Percentiles rank a stretch among this genome's conserved stretches.
These are phyloP conservation scores for Wickerhamomyces chaumierensis DNA, from an alignment of 805 yeast species.

Conservation along the genomic window DNA sequence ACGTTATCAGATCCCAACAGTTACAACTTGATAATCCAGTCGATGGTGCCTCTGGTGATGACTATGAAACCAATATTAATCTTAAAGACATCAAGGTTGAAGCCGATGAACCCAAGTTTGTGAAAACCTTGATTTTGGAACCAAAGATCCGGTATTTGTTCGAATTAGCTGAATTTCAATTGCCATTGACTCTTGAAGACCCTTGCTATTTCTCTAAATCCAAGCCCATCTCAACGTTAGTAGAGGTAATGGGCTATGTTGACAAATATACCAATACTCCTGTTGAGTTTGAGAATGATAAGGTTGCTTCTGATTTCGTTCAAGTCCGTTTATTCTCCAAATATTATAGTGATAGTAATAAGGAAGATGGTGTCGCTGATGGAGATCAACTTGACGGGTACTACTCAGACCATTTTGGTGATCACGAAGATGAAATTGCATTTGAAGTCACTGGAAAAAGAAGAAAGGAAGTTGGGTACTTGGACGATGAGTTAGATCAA, in stretches of 20 bases:
- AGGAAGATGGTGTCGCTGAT: slow-evolving; percentile 26
- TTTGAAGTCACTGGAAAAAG: slow-evolving; percentile 19
- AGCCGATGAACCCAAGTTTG: slow-evolving; percentile 11
- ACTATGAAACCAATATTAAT: slow-evolving; percentile 3
- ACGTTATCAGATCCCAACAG: slow-evolving; percentile 14
- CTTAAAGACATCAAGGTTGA: slow-evolving; percentile 7
- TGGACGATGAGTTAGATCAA: slow-evolving; percentile 12
- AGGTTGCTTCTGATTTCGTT: slow-evolving; percentile 24
- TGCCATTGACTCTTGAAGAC: slow-evolving; percentile 30
- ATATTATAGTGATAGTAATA: slow-evolving; percentile 23
- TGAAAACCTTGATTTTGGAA: slow-evolving; percentile 29
- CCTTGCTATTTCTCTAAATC: slow-evolving; percentile 27
- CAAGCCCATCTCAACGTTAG: slow-evolving; percentile 22
- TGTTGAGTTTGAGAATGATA: slow-evolving; percentile 25
- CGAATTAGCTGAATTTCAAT: slow-evolving; percentile 31
- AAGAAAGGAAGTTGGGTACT: slow-evolving; percentile 6
- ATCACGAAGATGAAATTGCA: slow-evolving; percentile 27
- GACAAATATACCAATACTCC: slow-evolving; percentile 28
- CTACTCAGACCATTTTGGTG: slow-evolving; percentile 14
- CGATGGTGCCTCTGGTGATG: slow-evolving; percentile 6
- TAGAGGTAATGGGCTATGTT: slow-evolving; percentile 25
- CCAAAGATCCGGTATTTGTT: slow-evolving; percentile 39
- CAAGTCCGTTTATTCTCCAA: slow-evolving; percentile 19
- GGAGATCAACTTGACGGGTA: slow-evolving; percentile 11
- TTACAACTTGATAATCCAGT: background rate